Evolutionary conservation across 176 grass and related monocot genomes (phyloP), one percentile per base, ranked within the genome.

Genomic region (Avena sativa): DNA sequence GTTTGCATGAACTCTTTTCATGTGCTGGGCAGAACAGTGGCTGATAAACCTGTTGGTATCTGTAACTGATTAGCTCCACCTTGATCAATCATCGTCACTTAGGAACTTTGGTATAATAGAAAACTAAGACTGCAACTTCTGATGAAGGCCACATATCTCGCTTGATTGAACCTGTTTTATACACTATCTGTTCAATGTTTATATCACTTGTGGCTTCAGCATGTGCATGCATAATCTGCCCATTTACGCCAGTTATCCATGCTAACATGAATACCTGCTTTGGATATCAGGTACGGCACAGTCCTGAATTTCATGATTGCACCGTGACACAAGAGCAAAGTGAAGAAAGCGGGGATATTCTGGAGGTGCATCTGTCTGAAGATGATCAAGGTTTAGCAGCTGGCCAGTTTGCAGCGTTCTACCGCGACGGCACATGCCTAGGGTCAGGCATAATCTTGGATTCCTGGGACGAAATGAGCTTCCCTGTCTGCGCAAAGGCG

Each of bases 311-410:
- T 82, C 95, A 99, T n/a, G 28, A 90, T 71, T 96, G 97, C 77
- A 84, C 63, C 15, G 81, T 96, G 53, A 76, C 56, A 12, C 28
- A 85, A 60, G 87, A 87, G 67, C 25, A 71, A 59, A 91, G 38
- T 13, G 57, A 55, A 83, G 80, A 85, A 79, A 81, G 78, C 79
- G 89, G 75, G 81, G 85, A 90, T 70, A 32, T 61, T 85, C 52
- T 99, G 76, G 71, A 62, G 21, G 94, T 99, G 26, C 85, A 76
- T 85, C 81, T 99, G 7, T 93, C 89, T 51, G 89, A 94, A 86
- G 97, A 99, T 49, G 97, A 93, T 64, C 97, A 96, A 69, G 97
- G 97, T 46, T 91, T 99, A 83, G 97, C 97, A 78, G 92, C 92
- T 5, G 94, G 92, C 19, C 97, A 99, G 51, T 96, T 96, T 91